These are phyloP conservation scores for Pseudozyma tsukubaensis DNA, from an alignment of 1,284 basidiomycete species.

Conservation along the genomic window DNA sequence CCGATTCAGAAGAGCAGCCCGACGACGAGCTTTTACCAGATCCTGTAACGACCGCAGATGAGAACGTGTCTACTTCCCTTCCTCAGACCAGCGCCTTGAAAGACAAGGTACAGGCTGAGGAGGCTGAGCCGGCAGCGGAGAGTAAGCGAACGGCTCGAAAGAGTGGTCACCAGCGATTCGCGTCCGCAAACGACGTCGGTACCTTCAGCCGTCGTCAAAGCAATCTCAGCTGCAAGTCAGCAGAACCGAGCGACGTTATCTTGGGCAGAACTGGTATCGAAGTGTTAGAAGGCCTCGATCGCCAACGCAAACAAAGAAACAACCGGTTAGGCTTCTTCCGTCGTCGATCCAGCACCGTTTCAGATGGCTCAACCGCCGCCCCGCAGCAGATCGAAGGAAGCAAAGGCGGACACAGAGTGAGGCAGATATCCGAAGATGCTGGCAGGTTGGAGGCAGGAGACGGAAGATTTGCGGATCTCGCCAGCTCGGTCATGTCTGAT, in stretches of 20 bases:
- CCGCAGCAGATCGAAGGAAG: neutral
- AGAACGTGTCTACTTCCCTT: slow-evolving; percentile 31
- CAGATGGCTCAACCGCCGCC: slow-evolving; percentile 1
- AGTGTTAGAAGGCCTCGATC: slow-evolving; percentile 53
- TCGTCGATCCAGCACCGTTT: slow-evolving; percentile 31
- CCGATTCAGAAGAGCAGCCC: slow-evolving; percentile 3
- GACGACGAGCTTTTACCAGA: slow-evolving; percentile 4
- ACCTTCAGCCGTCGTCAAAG: slow-evolving; percentile 12
- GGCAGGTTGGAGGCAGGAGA: neutral
- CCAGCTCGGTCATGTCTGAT: slow-evolving; percentile 47
- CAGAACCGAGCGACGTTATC: slow-evolving; percentile 12
- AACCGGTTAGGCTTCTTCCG: slow-evolving; percentile 26
- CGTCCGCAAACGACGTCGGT: slow-evolving; percentile 34
- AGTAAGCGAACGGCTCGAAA: neutral
- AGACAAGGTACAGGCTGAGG: slow-evolving; percentile 20
- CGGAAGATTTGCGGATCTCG: slow-evolving; percentile 18
- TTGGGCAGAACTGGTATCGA: slow-evolving; percentile 54
- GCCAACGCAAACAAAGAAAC: slow-evolving; percentile 25
- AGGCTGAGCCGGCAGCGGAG: neutral
- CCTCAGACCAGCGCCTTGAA: slow-evolving; percentile 31
- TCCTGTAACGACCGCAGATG: neutral
- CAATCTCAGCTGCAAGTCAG: slow-evolving; percentile 1
- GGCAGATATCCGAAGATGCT: slow-evolving; percentile 13
- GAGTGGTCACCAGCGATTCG: slow-evolving; percentile 26
- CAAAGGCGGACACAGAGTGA: neutral